Evolutionary conservation across 2,329 filamentous ascomycete genomes (phyloP), one percentile per base, ranked within the genome.

Genomic region (Fusarium bulbicola): DNA sequence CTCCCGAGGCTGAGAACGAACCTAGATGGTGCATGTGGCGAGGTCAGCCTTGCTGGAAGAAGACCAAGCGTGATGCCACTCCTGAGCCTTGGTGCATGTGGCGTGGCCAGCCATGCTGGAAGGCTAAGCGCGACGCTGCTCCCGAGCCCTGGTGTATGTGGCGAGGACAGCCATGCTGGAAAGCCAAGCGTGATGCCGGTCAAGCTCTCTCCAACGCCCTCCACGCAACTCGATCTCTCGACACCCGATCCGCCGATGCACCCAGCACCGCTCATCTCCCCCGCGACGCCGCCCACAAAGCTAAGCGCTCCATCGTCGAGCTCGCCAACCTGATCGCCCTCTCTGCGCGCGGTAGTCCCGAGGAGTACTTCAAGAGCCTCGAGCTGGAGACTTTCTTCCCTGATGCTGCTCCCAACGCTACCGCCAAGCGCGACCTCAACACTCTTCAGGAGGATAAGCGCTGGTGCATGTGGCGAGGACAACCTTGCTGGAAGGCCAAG

Each of bases 1-100:
- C 50, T 10, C 47, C 58, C n/a, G 37, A 40, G 11, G 60, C 63
- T 7, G 63, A 58, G 14, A 62, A 52, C 5, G 63, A 65, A 52
- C 63, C 63, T 6, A 66, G 47, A 50, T 81, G 80, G 73, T 86
- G 85, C 73, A 72, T 80, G 63, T 76, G 79, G 40, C 79, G 79
- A 30, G 84, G 84, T 15, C 79, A 83, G 60, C 74, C 79, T 7
- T 86, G 85, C 80, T 79, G 78, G 76, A 83, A 84, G 74, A 79
- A 78, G 59, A 84, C 58, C 12, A 70, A 59, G n/a, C 67, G 67
- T 12, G 54, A 60, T 13, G 67, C 67, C 5, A 52, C 32, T 21
- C 49, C 58, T 11, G 46, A 60, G 20, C 45, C 52, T 20, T 72
- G 68, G 70, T 73, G 70, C 56, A 43, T 52, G 16, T 58, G 54